Conservation (phyloP, 176 grass and related monocot species). For the Aegilops speltoides region DNA sequence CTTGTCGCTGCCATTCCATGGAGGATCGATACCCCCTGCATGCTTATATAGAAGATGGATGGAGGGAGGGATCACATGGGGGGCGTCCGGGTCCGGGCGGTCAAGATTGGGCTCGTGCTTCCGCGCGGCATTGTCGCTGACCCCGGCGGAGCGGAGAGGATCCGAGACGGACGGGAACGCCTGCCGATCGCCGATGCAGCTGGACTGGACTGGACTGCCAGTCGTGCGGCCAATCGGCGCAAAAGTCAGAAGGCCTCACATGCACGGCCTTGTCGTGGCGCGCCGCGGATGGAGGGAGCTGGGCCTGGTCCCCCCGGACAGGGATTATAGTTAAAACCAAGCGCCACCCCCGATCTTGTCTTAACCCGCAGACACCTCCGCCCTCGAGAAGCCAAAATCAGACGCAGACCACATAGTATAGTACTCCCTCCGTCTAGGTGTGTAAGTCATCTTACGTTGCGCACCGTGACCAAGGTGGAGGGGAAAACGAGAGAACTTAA, state of each 20-base stretch:
- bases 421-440: too few relatives aligned
- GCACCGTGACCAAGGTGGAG: too few relatives aligned
- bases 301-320: constrained; percentile 1
- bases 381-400: constrained; percentile 39
- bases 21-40: not conserved
- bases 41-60: constrained; percentile 20
- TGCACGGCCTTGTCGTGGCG: constrained; percentile 19
- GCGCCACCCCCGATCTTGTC: not conserved
- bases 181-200: not conserved
- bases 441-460: too few relatives aligned
- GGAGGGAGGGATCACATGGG: constrained; percentile 13
- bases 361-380: constrained; percentile 23
- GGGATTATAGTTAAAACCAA: not conserved
- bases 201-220: not conserved
- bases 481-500: too few relatives aligned
- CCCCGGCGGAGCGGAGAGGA: not conserved
- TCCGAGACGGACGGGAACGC: constrained; percentile 22
- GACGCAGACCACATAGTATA: too few relatives aligned
- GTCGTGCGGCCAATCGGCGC: constrained; percentile 28
- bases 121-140: constrained; percentile 37
- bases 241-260: constrained; percentile 31
- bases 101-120: not conserved
- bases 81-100: not conserved
- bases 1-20: too few relatives aligned
- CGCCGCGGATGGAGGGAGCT: not conserved